Base-by-base conservation (phyloP, 352 stramenopile genomes). In the Globisporangium nagaii region DNA sequence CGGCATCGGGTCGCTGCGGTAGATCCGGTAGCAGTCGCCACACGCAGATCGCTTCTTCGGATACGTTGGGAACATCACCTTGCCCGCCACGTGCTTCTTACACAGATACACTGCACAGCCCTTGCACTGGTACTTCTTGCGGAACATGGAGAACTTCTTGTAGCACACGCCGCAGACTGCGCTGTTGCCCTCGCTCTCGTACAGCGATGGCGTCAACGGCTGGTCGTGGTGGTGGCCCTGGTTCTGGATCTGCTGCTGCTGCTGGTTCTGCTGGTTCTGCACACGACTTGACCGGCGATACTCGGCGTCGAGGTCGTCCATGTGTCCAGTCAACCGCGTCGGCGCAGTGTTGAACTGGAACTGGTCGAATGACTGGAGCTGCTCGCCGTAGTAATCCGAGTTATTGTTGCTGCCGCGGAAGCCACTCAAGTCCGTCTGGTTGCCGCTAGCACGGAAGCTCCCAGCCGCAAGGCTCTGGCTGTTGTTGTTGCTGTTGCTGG, bases 41-140 rank as follows among this genome's bases (percentile, higher is more conserved):
- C 83, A 93, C 34, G 86, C 79, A 0, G 76, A 86, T 22, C 73
- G 71, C 59, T 90, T 90, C 71, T 88, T 88, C 17, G 57, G 35
- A 53, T 84, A 75, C 27, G 70, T 76, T 0, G 73, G 71, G 27
- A 87, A 58, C 54, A 79, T 65, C 27, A 88, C 67, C 56, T 88
- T 89, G 24, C 79, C 79, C 15, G 75, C 76, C n/a, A 91, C 78
- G 64, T 91, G 80, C 63, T 88, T 85, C 57, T 86, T 84, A 50
- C 80, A 93, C 44, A 91, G 63, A 46, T 76, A 85, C 34, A 78
- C 72, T 44, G 79, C 82, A 51, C 83, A 93, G n/a, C 66, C 71
- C 61, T 88, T 89, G 75, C 83, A 93, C 60, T 88, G 76, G 66
- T 93, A 89, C 60, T 90, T 88, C 54, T 88, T 90, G 59, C 83